phyloP scores from a whole-genome alignment of 306 rosid genomes.

The Argentina anserina region DNA sequence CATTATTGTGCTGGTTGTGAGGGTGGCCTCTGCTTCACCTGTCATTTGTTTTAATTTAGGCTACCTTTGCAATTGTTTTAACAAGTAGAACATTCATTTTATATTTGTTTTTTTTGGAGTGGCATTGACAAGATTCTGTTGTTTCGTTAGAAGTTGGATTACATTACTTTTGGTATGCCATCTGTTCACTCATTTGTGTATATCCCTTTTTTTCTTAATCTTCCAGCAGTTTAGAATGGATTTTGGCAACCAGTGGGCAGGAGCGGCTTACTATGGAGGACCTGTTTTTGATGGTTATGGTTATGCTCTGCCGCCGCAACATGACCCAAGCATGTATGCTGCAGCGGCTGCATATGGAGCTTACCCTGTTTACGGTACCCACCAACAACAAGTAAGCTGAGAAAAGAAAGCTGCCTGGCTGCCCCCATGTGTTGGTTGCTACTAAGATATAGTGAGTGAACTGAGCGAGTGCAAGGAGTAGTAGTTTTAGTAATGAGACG shows the following conservation, averaged over 20 bases:
- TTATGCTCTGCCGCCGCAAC: constrained; percentile 70
- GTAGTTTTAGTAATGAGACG: constrained; percentile 32
- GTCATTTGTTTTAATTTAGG: not conserved
- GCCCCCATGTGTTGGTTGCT: constrained; percentile 3
- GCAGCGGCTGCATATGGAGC: constrained; percentile 70
- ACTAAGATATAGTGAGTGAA: not conserved
- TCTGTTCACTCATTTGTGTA: constrained; percentile 12
- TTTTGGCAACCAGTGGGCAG: constrained; percentile 66
- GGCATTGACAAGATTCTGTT: not conserved
- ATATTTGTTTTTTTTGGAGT: not conserved
- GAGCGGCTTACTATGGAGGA: constrained; percentile 65
- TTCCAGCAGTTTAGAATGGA: constrained; percentile 64
- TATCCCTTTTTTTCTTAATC: constrained; percentile 18
- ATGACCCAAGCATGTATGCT: constrained; percentile 78
- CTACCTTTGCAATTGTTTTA: not conserved
- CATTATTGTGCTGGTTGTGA: not conserved
- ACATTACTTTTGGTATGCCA: not conserved
- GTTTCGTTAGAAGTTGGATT: not conserved
- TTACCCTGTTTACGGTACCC: constrained; percentile 78
- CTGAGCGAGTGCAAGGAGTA: constrained; percentile 18
- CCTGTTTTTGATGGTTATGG: constrained; percentile 85
- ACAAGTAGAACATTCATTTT: not conserved
- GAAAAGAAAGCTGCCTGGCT: not conserved
- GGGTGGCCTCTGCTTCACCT: not conserved
- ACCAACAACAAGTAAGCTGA: constrained; percentile 96